phyloP scores from a whole-genome alignment of 257 asterid genomes.

The Ajuga chamaepitys region DNA sequence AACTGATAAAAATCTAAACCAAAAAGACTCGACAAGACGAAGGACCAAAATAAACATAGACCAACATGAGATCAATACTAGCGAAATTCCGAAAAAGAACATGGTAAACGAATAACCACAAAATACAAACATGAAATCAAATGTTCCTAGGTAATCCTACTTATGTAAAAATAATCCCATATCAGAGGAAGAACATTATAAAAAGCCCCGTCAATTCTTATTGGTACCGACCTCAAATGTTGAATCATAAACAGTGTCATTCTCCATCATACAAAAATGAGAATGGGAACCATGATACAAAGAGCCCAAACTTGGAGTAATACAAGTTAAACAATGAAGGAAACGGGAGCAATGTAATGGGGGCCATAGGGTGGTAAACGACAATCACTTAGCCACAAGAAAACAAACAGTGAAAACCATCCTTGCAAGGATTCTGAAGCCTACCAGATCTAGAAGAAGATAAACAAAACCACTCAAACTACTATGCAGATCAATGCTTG shows the following conservation, averaged over 20 bases:
- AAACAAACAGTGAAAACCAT: constrained; percentile 24
- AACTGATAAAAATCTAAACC: background rate
- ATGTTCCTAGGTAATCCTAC: background rate
- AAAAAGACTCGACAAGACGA: background rate
- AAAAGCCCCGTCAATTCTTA: background rate
- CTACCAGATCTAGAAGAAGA: constrained; percentile 25
- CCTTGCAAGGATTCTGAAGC: constrained; percentile 13
- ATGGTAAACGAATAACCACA: background rate
- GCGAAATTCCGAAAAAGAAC: background rate
- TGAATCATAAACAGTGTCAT: constrained; percentile 1
- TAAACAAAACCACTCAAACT: constrained; percentile 10
- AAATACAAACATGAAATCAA: background rate
- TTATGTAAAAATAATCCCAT: background rate
- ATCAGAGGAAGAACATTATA: background rate
- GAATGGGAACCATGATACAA: constrained; percentile 6
- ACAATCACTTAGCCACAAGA: constrained; percentile 23
- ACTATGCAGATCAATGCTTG: constrained; percentile 24
- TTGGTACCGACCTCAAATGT: constrained; percentile 10
- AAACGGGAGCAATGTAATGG: constrained; percentile 1
- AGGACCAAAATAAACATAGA: background rate
- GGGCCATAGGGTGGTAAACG: constrained; percentile 22
- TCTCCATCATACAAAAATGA: constrained; percentile 18
- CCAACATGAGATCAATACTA: background rate
- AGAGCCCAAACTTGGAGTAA: constrained; percentile 14
- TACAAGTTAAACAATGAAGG: constrained; percentile 17